Conservation (phyloP, 805 yeast genomes). For the Metschnikowia continentalis region DNA sequence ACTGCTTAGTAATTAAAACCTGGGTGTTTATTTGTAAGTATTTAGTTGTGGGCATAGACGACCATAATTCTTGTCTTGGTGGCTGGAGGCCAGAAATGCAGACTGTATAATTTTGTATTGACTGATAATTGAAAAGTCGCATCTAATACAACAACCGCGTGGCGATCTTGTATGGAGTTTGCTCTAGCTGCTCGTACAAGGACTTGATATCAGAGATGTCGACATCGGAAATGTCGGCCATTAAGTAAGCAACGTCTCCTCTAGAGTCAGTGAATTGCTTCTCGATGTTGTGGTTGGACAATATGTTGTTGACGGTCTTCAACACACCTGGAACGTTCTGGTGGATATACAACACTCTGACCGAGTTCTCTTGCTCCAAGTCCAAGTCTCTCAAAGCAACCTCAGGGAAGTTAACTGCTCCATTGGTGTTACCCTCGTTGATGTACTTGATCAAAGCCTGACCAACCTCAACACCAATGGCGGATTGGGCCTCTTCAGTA, state of each 20-base stretch:
- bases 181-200: slow-evolving; percentile 78
- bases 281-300: slow-evolving; percentile 92
- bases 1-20: not conserved
- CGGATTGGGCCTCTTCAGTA: slow-evolving; percentile 97
- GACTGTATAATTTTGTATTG: slow-evolving; percentile 3
- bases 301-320: slow-evolving; percentile 93
- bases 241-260: slow-evolving; percentile 93
- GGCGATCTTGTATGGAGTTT: slow-evolving; percentile 84
- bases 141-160: slow-evolving; percentile 80
- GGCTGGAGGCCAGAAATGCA: not conserved
- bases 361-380: slow-evolving; percentile 80
- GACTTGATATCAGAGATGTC: slow-evolving; percentile 75
- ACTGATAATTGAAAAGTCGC: not conserved
- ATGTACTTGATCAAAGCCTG: slow-evolving; percentile 82
- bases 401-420: slow-evolving; percentile 99
- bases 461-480: slow-evolving; percentile 95
- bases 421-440: slow-evolving; percentile 91
- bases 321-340: slow-evolving; percentile 98
- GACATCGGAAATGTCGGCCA: slow-evolving; percentile 95
- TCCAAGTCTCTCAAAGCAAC: slow-evolving; percentile 85
- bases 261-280: slow-evolving; percentile 97
- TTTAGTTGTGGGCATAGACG: not conserved
- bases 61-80: not conserved
- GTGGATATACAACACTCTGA: slow-evolving; percentile 93
- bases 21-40: not conserved